Evolutionary conservation across 2,329 filamentous ascomycete genomes (phyloP), one percentile per base, ranked within the genome.

Genomic region (Ophiostoma australiae): DNA sequence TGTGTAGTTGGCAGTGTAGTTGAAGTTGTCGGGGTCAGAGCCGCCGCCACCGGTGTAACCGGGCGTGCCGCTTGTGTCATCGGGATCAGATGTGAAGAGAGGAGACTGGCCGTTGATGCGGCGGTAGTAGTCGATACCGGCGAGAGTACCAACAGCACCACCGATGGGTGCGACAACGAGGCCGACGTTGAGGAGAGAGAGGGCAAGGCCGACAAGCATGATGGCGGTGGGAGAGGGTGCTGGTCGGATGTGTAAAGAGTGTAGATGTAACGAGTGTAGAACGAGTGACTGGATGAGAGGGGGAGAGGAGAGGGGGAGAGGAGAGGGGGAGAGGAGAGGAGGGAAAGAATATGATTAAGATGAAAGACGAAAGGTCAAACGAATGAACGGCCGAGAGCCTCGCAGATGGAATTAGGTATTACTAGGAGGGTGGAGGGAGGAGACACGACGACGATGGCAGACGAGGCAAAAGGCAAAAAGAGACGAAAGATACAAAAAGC

Each of bases 101-200:
- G 82, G 82, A 52, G 78, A 72, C 72, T 83, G 79, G 61, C 84
- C 84, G 1, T 76, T 78, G 11, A 81, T 78, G 41, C 77, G 75
- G 70, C 83, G 81, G 70, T 81, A 78, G 37, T 79, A 78, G 73
- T 86, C 81, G 58, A 86, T 77, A 11, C 83, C 84, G 37, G 85
- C 77, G 31, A 86, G 77, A 52, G 85, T 78, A 65, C 83, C 84
- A 82, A 69, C 71, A 4, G 71, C 71, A 67, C 70, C 71, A 27
- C 72, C 72, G 33, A 73, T 73, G 48, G 73, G 72, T 15, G 86
- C 77, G 74, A 80, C 81, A 72, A 86, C 74, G 67, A 86, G 81
- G 76, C 80, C 80, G 71, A 81, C 79, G 77, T 84, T 86, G 77
- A 86, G 80, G 72, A 86, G 76, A 76, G 82, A 82, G 73, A 80